Conservation (phyloP, 208 protist species). For the Trypanosoma cruzi region DNA sequence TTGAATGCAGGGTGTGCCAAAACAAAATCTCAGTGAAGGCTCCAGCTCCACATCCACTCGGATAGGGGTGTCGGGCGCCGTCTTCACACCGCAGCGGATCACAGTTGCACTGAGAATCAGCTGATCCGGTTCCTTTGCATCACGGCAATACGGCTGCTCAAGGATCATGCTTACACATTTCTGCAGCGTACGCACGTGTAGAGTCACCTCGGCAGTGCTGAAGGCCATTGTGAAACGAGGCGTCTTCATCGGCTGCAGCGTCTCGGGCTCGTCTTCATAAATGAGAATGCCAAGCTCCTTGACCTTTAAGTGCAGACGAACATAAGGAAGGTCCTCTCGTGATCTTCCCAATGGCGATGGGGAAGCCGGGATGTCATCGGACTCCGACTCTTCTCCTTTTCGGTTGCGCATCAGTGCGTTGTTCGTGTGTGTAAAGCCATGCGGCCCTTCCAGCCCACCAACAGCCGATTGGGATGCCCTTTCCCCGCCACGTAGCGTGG, state of each 20-base stretch:
- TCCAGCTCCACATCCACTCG: conserved; percentile 43
- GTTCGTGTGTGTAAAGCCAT: not conserved
- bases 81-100: conserved; percentile 44
- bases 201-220: conserved; percentile 48
- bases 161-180: conserved; percentile 55
- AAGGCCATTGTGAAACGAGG: conserved; percentile 67
- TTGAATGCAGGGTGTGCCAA: conserved; percentile 81
- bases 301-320: conserved; percentile 67
- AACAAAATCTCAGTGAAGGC: conserved; percentile 38
- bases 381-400: conserved; percentile 16
- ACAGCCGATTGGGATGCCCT: not conserved
- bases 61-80: conserved; percentile 36
- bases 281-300: conserved; percentile 65
- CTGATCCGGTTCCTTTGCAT: conserved; percentile 37
- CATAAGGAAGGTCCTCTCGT: conserved; percentile 39
- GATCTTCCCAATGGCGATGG: not conserved
- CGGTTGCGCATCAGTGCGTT: not conserved
- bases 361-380: conserved; percentile 3
- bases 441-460: not conserved
- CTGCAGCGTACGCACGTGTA: conserved; percentile 51
- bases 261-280: conserved; percentile 59
- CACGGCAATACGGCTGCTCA: conserved; percentile 48
- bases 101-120: conserved; percentile 49
- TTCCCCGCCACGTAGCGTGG: not conserved
- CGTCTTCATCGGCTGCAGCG: conserved; percentile 28